These are phyloP conservation scores for Termitomyces titanicus DNA, from an alignment of 768 basidiomycete species.

Conservation along the genomic window DNA sequence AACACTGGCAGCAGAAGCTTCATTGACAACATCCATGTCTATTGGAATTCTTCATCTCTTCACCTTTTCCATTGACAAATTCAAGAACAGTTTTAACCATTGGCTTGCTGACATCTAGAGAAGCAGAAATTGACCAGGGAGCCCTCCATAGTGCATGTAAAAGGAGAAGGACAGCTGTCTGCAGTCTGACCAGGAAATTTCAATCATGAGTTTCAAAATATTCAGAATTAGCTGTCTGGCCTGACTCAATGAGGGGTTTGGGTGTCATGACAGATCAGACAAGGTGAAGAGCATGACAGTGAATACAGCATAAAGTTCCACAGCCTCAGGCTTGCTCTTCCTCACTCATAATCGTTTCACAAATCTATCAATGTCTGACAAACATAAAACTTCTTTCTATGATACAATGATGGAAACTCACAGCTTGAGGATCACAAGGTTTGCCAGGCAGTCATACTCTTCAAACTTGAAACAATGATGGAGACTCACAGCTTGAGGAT, in stretches of 20 bases:
- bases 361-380: too few relatives aligned
- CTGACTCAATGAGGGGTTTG: conserved; percentile 81
- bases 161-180: conserved; percentile 66
- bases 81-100: conserved; percentile 84
- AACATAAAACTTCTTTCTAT: too few relatives aligned
- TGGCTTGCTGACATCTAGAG: conserved; percentile 69
- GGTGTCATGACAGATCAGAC: conserved; percentile 74
- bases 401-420: too few relatives aligned
- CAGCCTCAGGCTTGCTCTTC: conserved; percentile 47
- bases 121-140: conserved; percentile 74
- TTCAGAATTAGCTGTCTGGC: conserved; percentile 66
- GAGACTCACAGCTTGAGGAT: too few relatives aligned
- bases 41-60: conserved; percentile 52
- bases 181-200: conserved; percentile 81
- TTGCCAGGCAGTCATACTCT: too few relatives aligned
- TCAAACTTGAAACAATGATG: too few relatives aligned
- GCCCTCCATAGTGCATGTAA: conserved; percentile 76
- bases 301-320: conserved; percentile 72
- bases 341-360: too few relatives aligned
- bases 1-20: conserved; percentile 34
- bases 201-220: conserved; percentile 86
- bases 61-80: conserved; percentile 80
- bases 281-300: conserved; percentile 75
- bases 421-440: too few relatives aligned
- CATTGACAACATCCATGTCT: conserved; percentile 39